phyloP scores from a whole-genome alignment of 768 basidiomycete genomes.

The Myochromella boudieri region DNA sequence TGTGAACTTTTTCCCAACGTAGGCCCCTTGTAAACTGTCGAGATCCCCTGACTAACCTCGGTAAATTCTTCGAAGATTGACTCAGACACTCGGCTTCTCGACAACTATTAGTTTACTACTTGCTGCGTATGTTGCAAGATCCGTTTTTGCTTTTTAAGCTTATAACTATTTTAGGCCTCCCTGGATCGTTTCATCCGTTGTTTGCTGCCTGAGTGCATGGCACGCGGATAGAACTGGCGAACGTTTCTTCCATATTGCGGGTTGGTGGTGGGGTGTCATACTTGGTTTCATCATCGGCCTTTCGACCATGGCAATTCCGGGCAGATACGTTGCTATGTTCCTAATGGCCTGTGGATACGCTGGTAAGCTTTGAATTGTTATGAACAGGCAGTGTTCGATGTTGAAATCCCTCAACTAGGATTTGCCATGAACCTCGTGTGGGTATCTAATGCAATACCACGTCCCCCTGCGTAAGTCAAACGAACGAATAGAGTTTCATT shows the following conservation, averaged over 20 bases:
- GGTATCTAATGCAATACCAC: slow-evolving; percentile 59
- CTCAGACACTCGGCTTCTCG: slow-evolving; percentile 58
- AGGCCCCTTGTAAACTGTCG: slow-evolving; percentile 10
- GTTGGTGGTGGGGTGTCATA: slow-evolving; percentile 61
- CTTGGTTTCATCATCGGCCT: slow-evolving; percentile 61
- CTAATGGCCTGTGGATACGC: slow-evolving; percentile 60
- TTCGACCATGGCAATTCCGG: slow-evolving; percentile 49
- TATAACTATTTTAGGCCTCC: slow-evolving; percentile 46
- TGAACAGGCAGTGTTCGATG: neutral
- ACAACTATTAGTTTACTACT: slow-evolving; percentile 61
- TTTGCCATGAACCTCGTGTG: slow-evolving; percentile 55
- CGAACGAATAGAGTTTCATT: neutral
- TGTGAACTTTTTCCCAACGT: slow-evolving; percentile 61
- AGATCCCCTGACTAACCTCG: neutral
- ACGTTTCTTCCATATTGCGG: slow-evolving; percentile 59
- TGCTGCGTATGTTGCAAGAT: slow-evolving; percentile 44
- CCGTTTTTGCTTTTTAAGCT: neutral
- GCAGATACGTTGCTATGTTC: slow-evolving; percentile 62
- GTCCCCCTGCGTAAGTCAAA: slow-evolving; percentile 51
- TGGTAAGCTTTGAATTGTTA: slow-evolving; percentile 20
- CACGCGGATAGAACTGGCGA: slow-evolving; percentile 62
- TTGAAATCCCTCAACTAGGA: slow-evolving; percentile 23
- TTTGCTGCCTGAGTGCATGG: slow-evolving; percentile 53
- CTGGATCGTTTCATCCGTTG: slow-evolving; percentile 55
- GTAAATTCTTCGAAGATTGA: slow-evolving; percentile 48